Evolutionary conservation across 1,139 yeast genomes (phyloP), one percentile per base, ranked within the genome.

Genomic region (Groenewaldozyma sp.): DNA sequence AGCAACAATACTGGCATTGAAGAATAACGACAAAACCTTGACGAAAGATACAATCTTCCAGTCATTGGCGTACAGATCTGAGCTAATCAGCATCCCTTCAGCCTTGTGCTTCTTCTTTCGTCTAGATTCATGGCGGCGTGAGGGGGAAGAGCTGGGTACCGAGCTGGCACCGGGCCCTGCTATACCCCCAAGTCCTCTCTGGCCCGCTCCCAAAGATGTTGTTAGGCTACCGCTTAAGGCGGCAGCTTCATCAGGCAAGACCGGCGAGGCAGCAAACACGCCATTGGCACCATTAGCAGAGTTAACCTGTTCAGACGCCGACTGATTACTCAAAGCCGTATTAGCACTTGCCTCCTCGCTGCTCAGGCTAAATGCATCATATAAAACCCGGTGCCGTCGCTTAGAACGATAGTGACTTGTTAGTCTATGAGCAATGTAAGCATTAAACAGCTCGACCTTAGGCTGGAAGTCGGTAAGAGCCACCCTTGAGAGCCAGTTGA

Each of bases 1-100:
- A 21, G 46, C 45, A 37, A 45, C 74, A 10, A 64, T 58, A 51
- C 79, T 81, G 1, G 84, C 79, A 36, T 63, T 62, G 51, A 72
- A 73, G 26, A 81, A 69, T 10, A 76, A 55, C 0, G 76, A 67
- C 48, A 82, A 62, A 1, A 79, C 65, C 24, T 71, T 64, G 2
- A 82, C 76, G 0, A 86, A 86, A 0, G 86, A 70, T 34, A 71
- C 66, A 22, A 87, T 65, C 47, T 79, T 86, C 95, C 96, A 88
- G 53, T 84, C 88, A 43, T 73, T 70, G 0, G 82, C 79, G 57
- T 88, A 91, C 50, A 76, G 78, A 34, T 71, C 72, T 2, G 78
- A 57, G 43, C 70, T 71, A 20, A 72, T 54, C 19, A 32, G 20
- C 5, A 34, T 26, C 5, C 35, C 20, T 20, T 34, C 32, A 3